Evolutionary conservation across 148 eudicot genomes (phyloP), one percentile per base, ranked within the genome.

Genomic region (Chenopodium quinoa): DNA sequence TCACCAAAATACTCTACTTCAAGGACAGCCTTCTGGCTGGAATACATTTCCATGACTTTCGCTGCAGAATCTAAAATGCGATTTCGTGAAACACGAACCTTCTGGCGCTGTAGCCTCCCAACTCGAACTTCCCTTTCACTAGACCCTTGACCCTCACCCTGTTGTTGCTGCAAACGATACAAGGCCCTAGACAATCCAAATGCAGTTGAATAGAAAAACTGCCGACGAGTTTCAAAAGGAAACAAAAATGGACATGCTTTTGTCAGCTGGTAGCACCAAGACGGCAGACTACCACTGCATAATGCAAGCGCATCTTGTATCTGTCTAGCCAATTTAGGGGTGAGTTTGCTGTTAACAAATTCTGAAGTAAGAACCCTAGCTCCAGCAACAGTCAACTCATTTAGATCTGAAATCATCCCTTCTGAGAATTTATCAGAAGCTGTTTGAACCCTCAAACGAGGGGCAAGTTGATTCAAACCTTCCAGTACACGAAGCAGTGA

Each of bases 1-100:
- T 97, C 99, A 81, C 99, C 99, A 81, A 97, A 97, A 89, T 97
- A 97, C 87, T 97, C 99, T 48, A 97, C 98, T 85, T 97, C 99
- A 76, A 97, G 97, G 46, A 94, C 97, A 81, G 99, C 97, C 84
- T 97, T 97, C 84, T 97, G 99, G 76, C 97, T 93, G n/a, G 98
- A 92, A 86, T 92, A 97, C 98, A 97, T 97, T 85, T 97, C 99
- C 99, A 97, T 97, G 70, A 97, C 99, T 86, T 97, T 97, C 16
- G 92, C 94, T 86, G 99, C 99, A 74, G 99, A 97, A 88, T 97
- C 99, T 80, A 97, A 84, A 79, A 97, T 97, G 46, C 99, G 89
- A 85, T 85, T 97, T 71, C 99, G 90, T 7, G 99, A 97, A 12
- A 97, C 98, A 64, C 99, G 97, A 74, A 97, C 99, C 85, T 97